Base-by-base conservation (phyloP, 768 basidiomycete genomes). In the Tremella fuciformis region DNA sequence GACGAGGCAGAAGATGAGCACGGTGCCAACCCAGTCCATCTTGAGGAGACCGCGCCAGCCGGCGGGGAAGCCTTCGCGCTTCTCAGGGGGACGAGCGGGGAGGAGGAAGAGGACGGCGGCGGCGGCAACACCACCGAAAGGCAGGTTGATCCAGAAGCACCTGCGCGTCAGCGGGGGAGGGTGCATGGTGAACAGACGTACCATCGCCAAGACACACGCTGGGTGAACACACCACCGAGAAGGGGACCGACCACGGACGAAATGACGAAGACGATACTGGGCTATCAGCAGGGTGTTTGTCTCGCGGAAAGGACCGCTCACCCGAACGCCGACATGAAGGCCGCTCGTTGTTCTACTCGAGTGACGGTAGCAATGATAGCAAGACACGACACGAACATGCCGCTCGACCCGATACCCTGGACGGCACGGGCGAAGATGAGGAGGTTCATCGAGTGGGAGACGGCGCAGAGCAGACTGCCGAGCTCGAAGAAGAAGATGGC, bases 321-420 rank as follows among this genome's bases (percentile, higher is more conserved):
- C 21, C 70, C 74, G 37, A 71, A 71, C 2, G 57, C 52, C 38
- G 62, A 59, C 63, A 79, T 71, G 50, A 80, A 70, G 2, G 74
- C 66, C 4, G 72, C 59, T 57, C 72, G 41, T 40, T 74, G 67
- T 21, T 71, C 58, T 67, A 63, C 57, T 2, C 60, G 56, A 34
- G 67, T 66, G 59, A 68, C 55, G 19, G 47, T 52, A 22, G 76
- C 79, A 44, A 79, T 80, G 18, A 79, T 69, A 6, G 70, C 77
- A n/a, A 81, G 78, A 29, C 80, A 76, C 13, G 77, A 49, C 8
- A 80, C 82, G 58, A 80, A 81, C 48, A 82, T 73, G 38, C 66
- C 29, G 38, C 51, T 52, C 51, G 42, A 46, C 50, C 66, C 71
- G 53, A 71, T 61, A 55, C 71, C 72, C 53, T 70, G 69, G 25